Evolutionary conservation across 2,329 filamentous ascomycete genomes (phyloP).

Genomic region (Cadophora sp.): DNA sequence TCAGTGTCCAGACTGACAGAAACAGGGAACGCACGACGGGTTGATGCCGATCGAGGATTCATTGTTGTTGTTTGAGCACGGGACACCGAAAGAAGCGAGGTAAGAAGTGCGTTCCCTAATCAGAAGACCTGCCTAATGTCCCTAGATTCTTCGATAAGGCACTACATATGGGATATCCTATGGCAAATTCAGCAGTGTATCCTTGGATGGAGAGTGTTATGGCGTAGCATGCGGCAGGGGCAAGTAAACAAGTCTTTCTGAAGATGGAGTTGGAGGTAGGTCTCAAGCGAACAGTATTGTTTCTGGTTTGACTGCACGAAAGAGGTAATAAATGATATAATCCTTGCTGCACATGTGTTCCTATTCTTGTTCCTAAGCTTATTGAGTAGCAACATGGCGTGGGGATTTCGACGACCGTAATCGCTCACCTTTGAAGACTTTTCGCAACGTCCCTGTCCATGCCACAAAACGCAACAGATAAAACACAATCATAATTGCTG

Average conservation of each 20-base stretch:
- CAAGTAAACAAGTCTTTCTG: neutral
- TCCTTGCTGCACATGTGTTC: no score
- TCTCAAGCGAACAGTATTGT: neutral
- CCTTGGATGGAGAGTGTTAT: conserved; percentile 65
- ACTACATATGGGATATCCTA: conserved; percentile 73
- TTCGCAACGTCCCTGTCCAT: no score
- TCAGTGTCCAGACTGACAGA: neutral
- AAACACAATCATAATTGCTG: no score
- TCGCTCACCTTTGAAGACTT: no score
- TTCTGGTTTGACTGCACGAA: neutral
- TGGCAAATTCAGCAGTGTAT: conserved; percentile 62
- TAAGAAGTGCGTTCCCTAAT: conserved; percentile 39
- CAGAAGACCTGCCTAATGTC: neutral
- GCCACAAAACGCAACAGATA: no score
- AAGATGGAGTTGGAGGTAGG: neutral
- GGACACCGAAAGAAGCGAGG: conserved; percentile 68
- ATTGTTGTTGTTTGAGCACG: conserved; percentile 68
- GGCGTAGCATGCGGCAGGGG: neutral
- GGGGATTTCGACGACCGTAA: no score
- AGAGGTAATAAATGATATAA: neutral
- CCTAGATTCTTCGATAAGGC: conserved; percentile 60
- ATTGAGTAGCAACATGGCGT: no score
- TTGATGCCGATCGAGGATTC: conserved; percentile 74
- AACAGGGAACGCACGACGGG: conserved; percentile 65
- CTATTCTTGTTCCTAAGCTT: no score